Base-by-base conservation (phyloP, 768 basidiomycete genomes). In the Boletellus sp. region DNA sequence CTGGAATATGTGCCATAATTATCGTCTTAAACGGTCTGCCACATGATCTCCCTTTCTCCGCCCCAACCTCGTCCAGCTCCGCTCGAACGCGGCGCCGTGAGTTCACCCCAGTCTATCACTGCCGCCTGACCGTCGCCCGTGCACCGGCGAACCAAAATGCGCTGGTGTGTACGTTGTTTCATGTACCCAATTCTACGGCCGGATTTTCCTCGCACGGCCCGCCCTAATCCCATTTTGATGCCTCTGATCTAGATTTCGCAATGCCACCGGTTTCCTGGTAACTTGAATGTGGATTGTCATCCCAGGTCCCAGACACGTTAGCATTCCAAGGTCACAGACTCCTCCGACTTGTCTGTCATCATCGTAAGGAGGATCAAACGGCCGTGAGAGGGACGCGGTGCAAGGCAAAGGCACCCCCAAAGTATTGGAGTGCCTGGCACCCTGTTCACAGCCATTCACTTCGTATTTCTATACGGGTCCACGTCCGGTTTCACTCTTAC, bases 1-100 rank as follows among this genome's bases (percentile, higher is more conserved):
- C 19, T 47, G 8, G 40, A 50, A 33, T 49, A 48, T 31, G 58
- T 59, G 55, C 64, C 60, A 68, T 66, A 66, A 60, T 57, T 57
- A 52, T 57, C 56, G 33, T 26, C 51, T 44, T 40, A 32, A 58
- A 42, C 51, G 39, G 32, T 41, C 34, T 55, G 59, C 55, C 57
- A 56, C 62, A 66, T 62, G 55, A 52, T 56, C 36, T 61, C 54
- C 48, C 37, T 55, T 63, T 67, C 66, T 67, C 66, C 66, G 66
- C 57, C 66, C 59, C 59, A 67, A 67, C 63, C 62, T 58, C 46
- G 31, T 44, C 53, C 53, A 67, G 66, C 66, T 68, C 66, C 66
- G 66, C 66, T 70, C 68, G 48, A 69, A 69, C 65, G 42, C 39
- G n/a, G 16, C n/a, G n/a, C n/a, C 35, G 15, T 42, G 9, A 26